Evolutionary conservation across 192 early-diverging fungal genomes (phyloP).

Genomic region (Dissophora ornata): DNA sequence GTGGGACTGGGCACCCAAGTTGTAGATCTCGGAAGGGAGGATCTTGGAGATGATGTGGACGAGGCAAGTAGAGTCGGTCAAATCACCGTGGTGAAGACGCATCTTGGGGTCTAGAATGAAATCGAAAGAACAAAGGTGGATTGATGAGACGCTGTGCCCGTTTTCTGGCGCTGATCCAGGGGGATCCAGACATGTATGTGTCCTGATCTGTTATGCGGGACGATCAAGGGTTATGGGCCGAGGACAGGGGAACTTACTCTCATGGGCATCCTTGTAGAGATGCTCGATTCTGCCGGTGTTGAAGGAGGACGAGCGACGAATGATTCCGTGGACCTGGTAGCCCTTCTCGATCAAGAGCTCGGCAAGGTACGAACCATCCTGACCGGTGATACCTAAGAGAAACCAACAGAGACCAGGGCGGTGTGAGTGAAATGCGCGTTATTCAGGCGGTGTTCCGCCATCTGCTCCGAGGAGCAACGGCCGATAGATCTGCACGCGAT

Average conservation of each 20-base stretch:
- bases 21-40: constrained; percentile 81
- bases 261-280: constrained; percentile 79
- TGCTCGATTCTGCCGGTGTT: constrained; percentile 85
- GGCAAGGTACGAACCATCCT: constrained; percentile 83
- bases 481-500: no score
- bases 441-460: no score
- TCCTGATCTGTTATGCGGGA: no score
- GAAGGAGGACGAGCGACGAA: constrained; percentile 86
- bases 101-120: constrained; percentile 64
- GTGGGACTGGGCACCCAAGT: constrained; percentile 82
- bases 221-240: no score
- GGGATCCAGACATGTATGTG: no score
- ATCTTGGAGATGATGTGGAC: constrained; percentile 79
- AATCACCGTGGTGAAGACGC: constrained; percentile 83
- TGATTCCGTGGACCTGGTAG: constrained; percentile 84
- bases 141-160: no score
- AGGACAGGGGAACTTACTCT: constrained; percentile 66
- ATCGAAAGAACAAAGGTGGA: no score
- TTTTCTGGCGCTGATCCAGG: no score
- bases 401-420: neutral
- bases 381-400: constrained; percentile 78
- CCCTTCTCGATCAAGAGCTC: constrained; percentile 80
- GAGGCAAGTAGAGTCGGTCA: constrained; percentile 82
- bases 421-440: neutral
- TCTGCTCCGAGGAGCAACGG: no score